Evolutionary conservation across 2,329 filamentous ascomycete genomes (phyloP).

Genomic region (Stagonosporopsis rhizophila): DNA sequence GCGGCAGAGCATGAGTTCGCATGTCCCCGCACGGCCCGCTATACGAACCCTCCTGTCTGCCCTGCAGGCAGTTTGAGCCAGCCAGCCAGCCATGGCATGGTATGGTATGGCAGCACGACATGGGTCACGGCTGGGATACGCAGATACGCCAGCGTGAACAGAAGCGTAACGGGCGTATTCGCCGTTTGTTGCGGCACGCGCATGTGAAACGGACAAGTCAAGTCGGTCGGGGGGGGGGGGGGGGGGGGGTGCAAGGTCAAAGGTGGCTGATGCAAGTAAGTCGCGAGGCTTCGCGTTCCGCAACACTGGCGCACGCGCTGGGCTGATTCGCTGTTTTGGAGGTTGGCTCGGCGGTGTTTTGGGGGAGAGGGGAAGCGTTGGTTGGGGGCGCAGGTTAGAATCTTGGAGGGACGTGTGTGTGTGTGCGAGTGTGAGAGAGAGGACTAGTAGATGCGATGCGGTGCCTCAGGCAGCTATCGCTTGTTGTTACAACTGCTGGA

Average conservation of each 20-base stretch:
- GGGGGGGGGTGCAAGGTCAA: no score
- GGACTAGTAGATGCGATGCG: background rate
- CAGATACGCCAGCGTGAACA: no score
- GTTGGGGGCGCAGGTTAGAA: no score
- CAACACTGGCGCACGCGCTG: conserved; percentile 1
- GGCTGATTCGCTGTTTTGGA: conserved; percentile 3
- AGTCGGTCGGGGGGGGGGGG: background rate
- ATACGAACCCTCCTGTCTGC: background rate
- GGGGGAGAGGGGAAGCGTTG: no score
- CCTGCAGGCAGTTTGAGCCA: background rate
- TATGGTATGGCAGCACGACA: no score
- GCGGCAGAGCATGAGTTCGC: conserved; percentile 18
- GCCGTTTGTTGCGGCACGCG: background rate
- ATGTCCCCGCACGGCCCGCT: conserved; percentile 5
- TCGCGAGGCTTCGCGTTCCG: background rate
- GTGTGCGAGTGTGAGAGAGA: no score
- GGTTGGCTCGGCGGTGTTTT: conserved; percentile 1
- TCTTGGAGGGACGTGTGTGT: no score
- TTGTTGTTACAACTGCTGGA: background rate
- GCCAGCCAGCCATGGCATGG: no score
- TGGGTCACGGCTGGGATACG: no score
- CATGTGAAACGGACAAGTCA: background rate
- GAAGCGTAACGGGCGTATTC: no score
- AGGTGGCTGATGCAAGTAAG: background rate
- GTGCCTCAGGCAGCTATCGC: conserved; percentile 3